Conservation (phyloP, 1,139 yeast genomes). For the Candida sp. region DNA sequence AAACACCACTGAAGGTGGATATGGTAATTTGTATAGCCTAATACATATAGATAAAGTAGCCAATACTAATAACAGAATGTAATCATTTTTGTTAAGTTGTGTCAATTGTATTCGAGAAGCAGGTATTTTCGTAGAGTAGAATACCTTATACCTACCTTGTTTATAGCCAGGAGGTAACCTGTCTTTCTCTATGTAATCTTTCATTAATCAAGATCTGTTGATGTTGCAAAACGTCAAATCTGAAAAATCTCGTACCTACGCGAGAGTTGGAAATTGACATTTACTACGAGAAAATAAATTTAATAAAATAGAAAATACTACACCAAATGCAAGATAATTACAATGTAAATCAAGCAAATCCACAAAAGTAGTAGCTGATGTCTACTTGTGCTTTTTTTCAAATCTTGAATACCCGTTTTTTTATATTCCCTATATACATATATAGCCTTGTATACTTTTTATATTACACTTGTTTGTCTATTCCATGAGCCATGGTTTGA, state of each 20-base stretch:
- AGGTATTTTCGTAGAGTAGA: conserved; percentile 8
- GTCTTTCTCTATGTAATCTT: conserved; percentile 3
- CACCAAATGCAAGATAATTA: too few species aligned
- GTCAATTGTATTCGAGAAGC: conserved; percentile 8
- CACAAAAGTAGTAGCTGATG: too few species aligned
- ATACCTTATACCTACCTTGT: conserved; percentile 15
- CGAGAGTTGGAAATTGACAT: too few species aligned
- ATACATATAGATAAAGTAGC: not conserved
- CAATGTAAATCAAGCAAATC: too few species aligned
- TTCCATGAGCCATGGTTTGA: not conserved
- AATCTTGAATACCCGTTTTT: too few species aligned
- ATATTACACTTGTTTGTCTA: not conserved
- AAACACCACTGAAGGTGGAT: conserved; percentile 51
- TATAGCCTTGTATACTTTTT: too few species aligned
- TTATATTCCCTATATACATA: too few species aligned
- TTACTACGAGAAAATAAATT: too few species aligned
- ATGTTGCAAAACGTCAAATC: conserved; percentile 5
- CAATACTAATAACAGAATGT: conserved; percentile 1
- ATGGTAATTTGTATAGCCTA: not conserved
- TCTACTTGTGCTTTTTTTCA: too few species aligned
- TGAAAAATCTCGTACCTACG: too few species aligned
- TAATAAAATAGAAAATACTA: not conserved
- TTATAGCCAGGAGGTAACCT: conserved; percentile 18
- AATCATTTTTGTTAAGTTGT: conserved; percentile 11
- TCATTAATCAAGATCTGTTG: conserved; percentile 10